phyloP scores from a whole-genome alignment of 2,329 filamentous ascomycete species.

The Botryosphaeria dothidea region DNA sequence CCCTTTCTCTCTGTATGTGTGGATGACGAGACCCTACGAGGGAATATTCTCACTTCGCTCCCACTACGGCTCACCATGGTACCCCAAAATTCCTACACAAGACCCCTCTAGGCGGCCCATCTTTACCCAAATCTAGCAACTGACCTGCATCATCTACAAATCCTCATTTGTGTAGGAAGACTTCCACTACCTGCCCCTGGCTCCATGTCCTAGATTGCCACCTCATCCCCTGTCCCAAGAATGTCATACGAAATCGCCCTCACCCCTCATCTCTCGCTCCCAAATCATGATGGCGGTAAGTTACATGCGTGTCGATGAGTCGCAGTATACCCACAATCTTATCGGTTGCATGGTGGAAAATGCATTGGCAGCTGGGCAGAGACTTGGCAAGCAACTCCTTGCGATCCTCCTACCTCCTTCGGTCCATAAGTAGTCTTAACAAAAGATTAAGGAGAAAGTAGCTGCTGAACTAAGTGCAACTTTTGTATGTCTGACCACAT shows the following conservation, averaged over 20 bases:
- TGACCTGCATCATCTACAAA: too few relatives aligned
- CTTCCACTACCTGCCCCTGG: too few relatives aligned
- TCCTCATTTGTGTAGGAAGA: too few relatives aligned
- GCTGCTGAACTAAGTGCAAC: too few relatives aligned
- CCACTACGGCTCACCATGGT: too few relatives aligned
- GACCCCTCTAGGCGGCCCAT: too few relatives aligned
- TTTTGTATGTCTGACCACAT: too few relatives aligned
- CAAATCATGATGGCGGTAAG: not conserved
- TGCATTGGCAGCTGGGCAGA: constrained; percentile 11
- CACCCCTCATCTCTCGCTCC: not conserved
- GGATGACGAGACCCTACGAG: too few relatives aligned
- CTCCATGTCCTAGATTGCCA: not conserved
- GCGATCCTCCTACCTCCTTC: not conserved
- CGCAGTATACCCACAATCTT: not conserved
- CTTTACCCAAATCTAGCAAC: too few relatives aligned
- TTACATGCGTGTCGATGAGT: not conserved
- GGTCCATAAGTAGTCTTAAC: not conserved
- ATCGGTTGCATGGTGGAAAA: not conserved
- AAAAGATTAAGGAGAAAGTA: not conserved
- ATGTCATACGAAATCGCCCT: not conserved
- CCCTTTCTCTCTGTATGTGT: too few relatives aligned
- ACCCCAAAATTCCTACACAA: too few relatives aligned
- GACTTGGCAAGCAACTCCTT: constrained; percentile 2
- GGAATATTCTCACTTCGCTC: too few relatives aligned
- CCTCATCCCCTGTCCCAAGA: not conserved